Conservation (phyloP, 139 green algal genomes). For the Closterium sp. region DNA sequence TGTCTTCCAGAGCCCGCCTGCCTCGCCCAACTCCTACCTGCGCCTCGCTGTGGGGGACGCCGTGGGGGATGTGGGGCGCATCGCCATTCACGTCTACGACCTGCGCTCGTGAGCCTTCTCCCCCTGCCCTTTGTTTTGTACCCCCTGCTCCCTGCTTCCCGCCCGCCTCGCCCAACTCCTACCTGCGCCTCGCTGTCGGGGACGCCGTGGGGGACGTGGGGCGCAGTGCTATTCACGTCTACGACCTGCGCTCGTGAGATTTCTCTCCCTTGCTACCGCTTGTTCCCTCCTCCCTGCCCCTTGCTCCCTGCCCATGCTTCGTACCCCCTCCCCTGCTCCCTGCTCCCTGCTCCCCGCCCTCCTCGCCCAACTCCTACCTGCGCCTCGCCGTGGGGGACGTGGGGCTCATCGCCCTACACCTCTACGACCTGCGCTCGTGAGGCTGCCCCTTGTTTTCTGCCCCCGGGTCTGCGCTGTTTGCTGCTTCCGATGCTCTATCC, state of each 20-base stretch:
- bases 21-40: background rate
- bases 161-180: background rate
- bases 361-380: background rate
- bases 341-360: no score
- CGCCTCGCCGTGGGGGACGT: constrained; percentile 1
- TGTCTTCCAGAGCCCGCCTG: background rate
- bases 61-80: constrained; percentile 1
- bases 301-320: no score
- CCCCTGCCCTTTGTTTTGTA: background rate
- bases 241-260: constrained; percentile 29
- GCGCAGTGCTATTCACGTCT: constrained; percentile 7
- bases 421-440: constrained; percentile 36
- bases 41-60: constrained; percentile 33
- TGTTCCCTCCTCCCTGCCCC: no score
- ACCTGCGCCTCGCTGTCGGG: constrained; percentile 17
- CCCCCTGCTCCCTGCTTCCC: background rate
- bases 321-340: no score
- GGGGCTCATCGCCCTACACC: background rate
- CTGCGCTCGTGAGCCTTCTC: constrained; percentile 9
- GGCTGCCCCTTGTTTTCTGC: no score
- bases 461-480: no score
- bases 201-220: constrained; percentile 22
- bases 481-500: no score
- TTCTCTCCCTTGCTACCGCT: no score
- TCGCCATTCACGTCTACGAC: constrained; percentile 31